phyloP scores from a whole-genome alignment of 2,329 filamentous ascomycete species.

The Fusarium coffeatum region DNA sequence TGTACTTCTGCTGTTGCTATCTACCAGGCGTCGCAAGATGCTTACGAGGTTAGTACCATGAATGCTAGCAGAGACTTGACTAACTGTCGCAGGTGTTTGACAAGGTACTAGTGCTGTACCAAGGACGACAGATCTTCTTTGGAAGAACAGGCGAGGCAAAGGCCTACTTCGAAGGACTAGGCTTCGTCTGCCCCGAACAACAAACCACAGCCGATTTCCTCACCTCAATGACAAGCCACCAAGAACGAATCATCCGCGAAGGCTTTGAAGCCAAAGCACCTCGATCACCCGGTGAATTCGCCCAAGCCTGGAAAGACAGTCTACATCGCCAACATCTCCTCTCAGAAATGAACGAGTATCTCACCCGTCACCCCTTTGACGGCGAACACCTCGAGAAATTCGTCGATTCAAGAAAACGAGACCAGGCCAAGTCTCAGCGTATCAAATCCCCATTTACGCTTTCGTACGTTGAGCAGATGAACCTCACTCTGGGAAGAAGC shows the following conservation, averaged over 20 bases:
- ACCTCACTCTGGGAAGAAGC: constrained; percentile 32
- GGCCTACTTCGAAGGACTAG: constrained; percentile 51
- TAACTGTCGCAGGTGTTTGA: constrained; percentile 64
- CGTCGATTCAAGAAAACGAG: constrained; percentile 35
- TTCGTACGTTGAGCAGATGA: constrained; percentile 38
- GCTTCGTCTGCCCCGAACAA: constrained; percentile 66
- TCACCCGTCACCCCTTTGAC: constrained; percentile 41
- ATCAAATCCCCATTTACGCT: constrained; percentile 36
- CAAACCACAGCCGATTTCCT: constrained; percentile 80
- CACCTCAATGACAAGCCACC: constrained; percentile 61
- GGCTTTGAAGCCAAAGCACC: constrained; percentile 51
- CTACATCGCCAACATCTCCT: constrained; percentile 41
- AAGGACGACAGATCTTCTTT: constrained; percentile 72
- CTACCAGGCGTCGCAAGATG: constrained; percentile 67
- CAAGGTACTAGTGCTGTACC: constrained; percentile 75
- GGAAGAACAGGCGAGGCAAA: constrained; percentile 44
- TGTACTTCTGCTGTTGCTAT: constrained; percentile 70
- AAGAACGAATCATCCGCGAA: constrained; percentile 50
- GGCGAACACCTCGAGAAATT: constrained; percentile 45
- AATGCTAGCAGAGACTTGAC: rapidly evolving
- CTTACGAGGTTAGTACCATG: constrained; percentile 43
- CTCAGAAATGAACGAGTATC: constrained; percentile 49
- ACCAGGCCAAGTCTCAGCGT: constrained; percentile 43
- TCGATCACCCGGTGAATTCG: constrained; percentile 53
- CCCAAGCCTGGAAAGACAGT: constrained; percentile 50